phyloP scores from a whole-genome alignment of 192 early-diverging fungal species.

The Geosiphon pyriformis region DNA sequence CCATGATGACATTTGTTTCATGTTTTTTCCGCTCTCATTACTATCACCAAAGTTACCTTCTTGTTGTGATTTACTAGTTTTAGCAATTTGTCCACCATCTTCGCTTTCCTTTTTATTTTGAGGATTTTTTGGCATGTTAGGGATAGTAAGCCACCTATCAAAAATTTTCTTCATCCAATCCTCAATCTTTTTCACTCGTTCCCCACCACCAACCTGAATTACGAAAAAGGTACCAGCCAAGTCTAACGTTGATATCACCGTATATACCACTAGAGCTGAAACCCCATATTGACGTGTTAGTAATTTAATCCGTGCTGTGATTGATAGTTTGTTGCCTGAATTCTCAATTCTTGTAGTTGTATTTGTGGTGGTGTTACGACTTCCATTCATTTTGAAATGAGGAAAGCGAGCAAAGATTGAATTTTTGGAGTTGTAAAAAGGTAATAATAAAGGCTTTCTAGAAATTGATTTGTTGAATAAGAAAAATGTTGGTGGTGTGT shows the following conservation, averaged over 20 bases:
- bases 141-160: background rate
- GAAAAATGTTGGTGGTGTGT: too few species aligned
- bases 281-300: conserved; percentile 48
- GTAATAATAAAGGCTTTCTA: too few species aligned
- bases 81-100: too few species aligned
- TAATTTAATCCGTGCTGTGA: conserved; percentile 26
- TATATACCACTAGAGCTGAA: conserved; percentile 46
- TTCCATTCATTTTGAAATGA: too few species aligned
- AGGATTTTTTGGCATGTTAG: background rate
- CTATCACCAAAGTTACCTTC: conserved; percentile 24
- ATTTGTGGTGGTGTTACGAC: too few species aligned
- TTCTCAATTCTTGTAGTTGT: background rate
- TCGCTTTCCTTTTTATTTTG: too few species aligned
- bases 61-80: conserved; percentile 2
- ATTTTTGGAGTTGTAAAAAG: too few species aligned
- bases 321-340: background rate
- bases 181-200: conserved; percentile 40
- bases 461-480: too few species aligned
- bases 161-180: conserved; percentile 37
- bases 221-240: conserved; percentile 43
- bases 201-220: conserved; percentile 42
- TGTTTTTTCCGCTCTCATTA: conserved; percentile 27
- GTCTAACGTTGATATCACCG: conserved; percentile 40
- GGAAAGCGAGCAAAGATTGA: too few species aligned
- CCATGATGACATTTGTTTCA: conserved; percentile 33